Evolutionary conservation across 1,284 basidiomycete genomes (phyloP), one percentile per base, ranked within the genome.

Genomic region (Clitocybe nebularis): DNA sequence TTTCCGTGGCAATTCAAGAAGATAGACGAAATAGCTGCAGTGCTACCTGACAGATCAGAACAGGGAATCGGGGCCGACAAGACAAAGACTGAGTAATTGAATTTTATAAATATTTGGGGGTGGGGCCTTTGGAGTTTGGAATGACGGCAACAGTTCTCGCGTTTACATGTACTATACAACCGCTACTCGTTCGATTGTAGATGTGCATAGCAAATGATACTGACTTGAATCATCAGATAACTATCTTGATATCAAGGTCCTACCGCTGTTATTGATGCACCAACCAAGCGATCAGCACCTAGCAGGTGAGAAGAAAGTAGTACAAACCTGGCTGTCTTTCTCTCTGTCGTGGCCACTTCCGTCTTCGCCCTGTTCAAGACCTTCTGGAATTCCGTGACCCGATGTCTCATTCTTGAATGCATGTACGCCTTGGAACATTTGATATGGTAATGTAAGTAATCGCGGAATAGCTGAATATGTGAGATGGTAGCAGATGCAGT

Each of bases 341-440:
- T 78, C 62, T 97, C 93, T 20, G 78, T 79, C 5, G 79, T 75
- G 1, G 82, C 84, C 6, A 81, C 80, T 67, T 99, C 96, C 24
- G 89, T 89, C 77, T 99, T 99, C n/a, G 96, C 95, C 38, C 96
- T 74, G 63, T 99, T 99, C 57, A 99, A 72, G 37, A 99, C 84
- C 72, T 99, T 99, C 68, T 97, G 85, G 74, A 99, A 99, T 66
- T 98, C 93, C 10, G 89, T 83, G 9, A 97, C 96, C 19, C 96
- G 83, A 61, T 88, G 79, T 48, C 96, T 79, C 94, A 99, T 96
- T 39, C 96, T 77, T 17, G 92, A 95, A 67, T 99, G 96, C 91
- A 99, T 95, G 71, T 99, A 99, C 1, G 95, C 96, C 67, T 99
- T 99, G 41, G 89, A 94, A 66, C 95, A 98, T 62, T 95, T 99